Evolutionary conservation across 2,329 filamentous ascomycete genomes (phyloP), one percentile per base, ranked within the genome.

Genomic region (Cryoendolithus antarcticus): DNA sequence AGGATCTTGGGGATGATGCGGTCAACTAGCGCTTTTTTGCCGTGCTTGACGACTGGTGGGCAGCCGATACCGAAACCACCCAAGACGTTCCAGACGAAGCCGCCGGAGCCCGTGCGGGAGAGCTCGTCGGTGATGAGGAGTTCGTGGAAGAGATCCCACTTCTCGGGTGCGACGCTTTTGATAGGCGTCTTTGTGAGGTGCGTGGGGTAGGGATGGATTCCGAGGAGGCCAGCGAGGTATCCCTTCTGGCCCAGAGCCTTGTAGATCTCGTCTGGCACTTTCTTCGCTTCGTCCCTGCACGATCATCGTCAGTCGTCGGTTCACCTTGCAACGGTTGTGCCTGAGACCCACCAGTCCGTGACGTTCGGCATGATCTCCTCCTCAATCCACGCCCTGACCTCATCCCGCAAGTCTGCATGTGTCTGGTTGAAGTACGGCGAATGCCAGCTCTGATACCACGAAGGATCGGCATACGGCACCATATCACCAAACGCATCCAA

Each of bases 131-230:
- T 96, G 43, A 98, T 60, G 33, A 96, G 72, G 75, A 96, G 74
- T 72, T 98, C 91, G 65, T 98, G 91, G 78, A 96, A 98, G 33
- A 93, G 75, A 66, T 98, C 91, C 89, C 89, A 98, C 60, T 91
- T 80, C 65, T 95, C 86, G 0, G 83, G 69, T 0, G 81, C 63
- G 9, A 98, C 91, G 35, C 77, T 81, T 65, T 82, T 76, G 52
- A 95, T 75, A 57, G 80, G 74, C 32, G 78, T 68, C 29, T 42
- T 41, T 13, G 77, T 78, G 57, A 89, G 80, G 50, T 93, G 67
- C 43, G 71, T 74, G 9, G 85, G 86, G 66, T 84, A 96, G 3
- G 53, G 47, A 56, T 82, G 71, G 45, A 85, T 74, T 48, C 89
- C 91, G 47, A 98, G 70, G 42, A 96, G 71, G 50, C 91, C 91